Evolutionary conservation across 78 protist genomes (phyloP), one percentile per base, ranked within the genome.

Genomic region (Dictyostelium brefeldianum): DNA sequence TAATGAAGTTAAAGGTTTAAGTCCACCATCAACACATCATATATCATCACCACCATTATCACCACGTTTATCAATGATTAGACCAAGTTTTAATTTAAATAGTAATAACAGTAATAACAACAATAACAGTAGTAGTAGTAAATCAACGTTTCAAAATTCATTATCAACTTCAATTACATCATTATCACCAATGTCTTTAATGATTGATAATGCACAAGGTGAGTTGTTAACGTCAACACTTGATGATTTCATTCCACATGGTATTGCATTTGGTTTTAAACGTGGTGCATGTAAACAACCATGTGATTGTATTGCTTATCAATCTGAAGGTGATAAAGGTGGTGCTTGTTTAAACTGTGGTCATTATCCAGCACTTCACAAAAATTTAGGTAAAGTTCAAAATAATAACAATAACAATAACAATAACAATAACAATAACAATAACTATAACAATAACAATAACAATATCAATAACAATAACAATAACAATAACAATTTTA

Each of bases 311-410:
- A 4, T 64, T 8, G 78, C 77, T 1, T 87, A 87, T 36, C 81
- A 77, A 51, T 70, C 93, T 5, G 80, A 87, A 17, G 59, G 77
- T 65, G 80, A 65, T 64, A 87, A 87, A 62, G 93, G 93, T 77
- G 93, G 84, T 22, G 77, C 77, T 2, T 87, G 93, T 87, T 47
- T 77, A 9, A 87, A 87, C 50, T 87, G 93, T 78, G 93, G 93
- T 12, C 93, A 87, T 31, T 87, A 87, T 77, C 93, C 93, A 7
- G 93, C 93, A 17, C 54, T 31, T n/a, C 93, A 87, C 29, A 77
- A 74, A 36, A 87, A 87, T 36, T 74, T 87, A 11, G 93, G 93
- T 14, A 87, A 77, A 53, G 20, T 77, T 73, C 43, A 48, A 5
- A 36, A 50, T 12, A 53, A 46, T 41, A 15, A 78, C 12, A 31